These are phyloP conservation scores for Pythium rishiriense DNA, from an alignment of 352 stramenopile genomes.

Conservation along the genomic window DNA sequence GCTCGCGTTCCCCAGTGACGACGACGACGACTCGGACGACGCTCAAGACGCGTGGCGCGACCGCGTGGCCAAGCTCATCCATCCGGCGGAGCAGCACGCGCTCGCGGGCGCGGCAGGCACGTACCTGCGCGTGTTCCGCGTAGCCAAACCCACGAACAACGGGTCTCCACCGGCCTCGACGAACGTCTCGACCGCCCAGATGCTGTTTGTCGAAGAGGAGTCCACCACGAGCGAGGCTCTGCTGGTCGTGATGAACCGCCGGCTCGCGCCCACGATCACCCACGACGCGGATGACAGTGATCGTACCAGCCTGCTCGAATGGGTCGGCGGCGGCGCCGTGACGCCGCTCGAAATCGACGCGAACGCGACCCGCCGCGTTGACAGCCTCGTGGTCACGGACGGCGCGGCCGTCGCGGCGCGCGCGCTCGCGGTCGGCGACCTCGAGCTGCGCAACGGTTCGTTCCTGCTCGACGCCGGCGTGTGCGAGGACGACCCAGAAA, in stretches of 20 bases:
- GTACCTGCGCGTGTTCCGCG: slow-evolving; percentile 60
- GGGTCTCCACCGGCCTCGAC: too few relatives aligned
- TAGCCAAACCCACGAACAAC: slow-evolving; percentile 30
- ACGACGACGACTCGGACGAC: not conserved
- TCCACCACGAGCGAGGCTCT: not conserved
- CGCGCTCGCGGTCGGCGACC: slow-evolving; percentile 29
- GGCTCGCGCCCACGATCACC: not conserved
- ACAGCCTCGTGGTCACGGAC: slow-evolving; percentile 38
- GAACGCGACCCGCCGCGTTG: slow-evolving; percentile 3
- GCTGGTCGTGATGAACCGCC: slow-evolving; percentile 13
- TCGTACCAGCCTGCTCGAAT: not conserved
- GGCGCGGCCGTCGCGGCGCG: slow-evolving; percentile 47
- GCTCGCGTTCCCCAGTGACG: slow-evolving; percentile 21
- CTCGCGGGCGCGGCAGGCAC: slow-evolving; percentile 57
- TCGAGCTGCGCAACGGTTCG: slow-evolving; percentile 51
- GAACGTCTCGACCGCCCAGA: not conserved
- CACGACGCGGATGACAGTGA: too few relatives aligned
- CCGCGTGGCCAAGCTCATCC: slow-evolving; percentile 35
- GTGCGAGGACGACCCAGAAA: not conserved
- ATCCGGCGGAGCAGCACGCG: slow-evolving; percentile 39
- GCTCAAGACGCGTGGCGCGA: slow-evolving; percentile 2
- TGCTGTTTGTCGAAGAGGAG: not conserved
- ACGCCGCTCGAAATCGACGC: slow-evolving; percentile 6
- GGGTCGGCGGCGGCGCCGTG: slow-evolving; percentile 8
- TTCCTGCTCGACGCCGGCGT: slow-evolving; percentile 44